phyloP scores from a whole-genome alignment of 306 rosid species.

The Medicago lupulina region DNA sequence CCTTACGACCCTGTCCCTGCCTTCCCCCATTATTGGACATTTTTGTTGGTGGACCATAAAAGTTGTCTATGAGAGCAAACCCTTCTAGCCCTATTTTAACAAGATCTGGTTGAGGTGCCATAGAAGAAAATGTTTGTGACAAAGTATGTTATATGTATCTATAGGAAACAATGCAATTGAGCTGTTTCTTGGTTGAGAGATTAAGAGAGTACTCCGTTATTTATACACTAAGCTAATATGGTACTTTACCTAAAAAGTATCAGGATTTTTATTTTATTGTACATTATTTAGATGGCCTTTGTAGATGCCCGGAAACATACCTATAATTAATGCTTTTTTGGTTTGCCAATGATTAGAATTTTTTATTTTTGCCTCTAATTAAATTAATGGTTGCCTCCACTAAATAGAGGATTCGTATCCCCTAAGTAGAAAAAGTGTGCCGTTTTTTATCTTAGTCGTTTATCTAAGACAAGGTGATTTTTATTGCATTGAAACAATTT shows the following conservation, averaged over 20 bases:
- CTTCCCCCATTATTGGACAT: slow-evolving; percentile 4
- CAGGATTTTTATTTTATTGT: neutral
- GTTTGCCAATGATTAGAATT: too few relatives aligned
- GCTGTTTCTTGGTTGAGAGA: slow-evolving; percentile 35
- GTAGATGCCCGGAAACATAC: neutral
- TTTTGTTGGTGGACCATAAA: slow-evolving; percentile 42
- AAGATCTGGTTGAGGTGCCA: slow-evolving; percentile 48
- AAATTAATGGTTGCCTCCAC: too few relatives aligned
- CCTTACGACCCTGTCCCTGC: slow-evolving; percentile 24
- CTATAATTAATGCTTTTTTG: too few relatives aligned
- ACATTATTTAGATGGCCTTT: slow-evolving; percentile 13
- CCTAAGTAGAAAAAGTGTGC: too few relatives aligned
- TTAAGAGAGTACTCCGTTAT: slow-evolving; percentile 6
- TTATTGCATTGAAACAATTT: too few relatives aligned
- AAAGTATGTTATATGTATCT: neutral
- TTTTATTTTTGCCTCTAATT: too few relatives aligned
- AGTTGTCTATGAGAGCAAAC: slow-evolving; percentile 40
- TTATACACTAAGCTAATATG: slow-evolving; percentile 35
- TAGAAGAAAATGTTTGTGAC: neutral
- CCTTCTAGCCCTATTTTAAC: slow-evolving; percentile 48
- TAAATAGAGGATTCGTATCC: too few relatives aligned
- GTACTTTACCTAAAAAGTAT: slow-evolving; percentile 33
- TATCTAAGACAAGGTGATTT: too few relatives aligned
- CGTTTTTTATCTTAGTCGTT: too few relatives aligned
- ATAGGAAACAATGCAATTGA: slow-evolving; percentile 1